phyloP scores from a whole-genome alignment of 73 alveolate species.

The Symbiodinium pilosum region DNA sequence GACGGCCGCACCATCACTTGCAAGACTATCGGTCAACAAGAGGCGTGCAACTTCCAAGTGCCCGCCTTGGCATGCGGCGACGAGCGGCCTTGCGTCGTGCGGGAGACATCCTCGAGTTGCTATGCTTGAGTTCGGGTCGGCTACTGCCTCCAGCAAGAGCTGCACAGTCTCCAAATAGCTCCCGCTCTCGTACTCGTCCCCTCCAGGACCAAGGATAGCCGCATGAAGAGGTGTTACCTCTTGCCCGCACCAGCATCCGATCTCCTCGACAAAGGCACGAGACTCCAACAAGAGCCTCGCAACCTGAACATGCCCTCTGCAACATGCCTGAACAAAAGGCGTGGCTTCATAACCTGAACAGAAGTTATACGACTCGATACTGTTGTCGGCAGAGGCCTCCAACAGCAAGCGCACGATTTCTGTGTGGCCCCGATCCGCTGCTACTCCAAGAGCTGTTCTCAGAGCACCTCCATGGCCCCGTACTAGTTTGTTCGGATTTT shows the following conservation, averaged over 20 bases:
- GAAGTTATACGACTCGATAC: not conserved
- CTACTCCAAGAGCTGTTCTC: not conserved
- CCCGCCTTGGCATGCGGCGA: not conserved
- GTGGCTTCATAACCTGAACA: not conserved
- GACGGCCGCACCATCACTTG: not conserved
- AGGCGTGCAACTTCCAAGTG: not conserved
- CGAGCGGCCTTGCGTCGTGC: constrained; percentile 1
- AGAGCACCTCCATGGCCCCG: not conserved
- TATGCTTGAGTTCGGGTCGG: not conserved
- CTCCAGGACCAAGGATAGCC: not conserved
- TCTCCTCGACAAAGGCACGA: not conserved
- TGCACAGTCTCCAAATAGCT: no score
- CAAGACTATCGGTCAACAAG: not conserved
- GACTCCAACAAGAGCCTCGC: not conserved
- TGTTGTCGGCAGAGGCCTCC: not conserved
- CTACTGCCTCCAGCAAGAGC: not conserved
- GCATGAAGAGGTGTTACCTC: not conserved
- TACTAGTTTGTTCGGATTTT: not conserved
- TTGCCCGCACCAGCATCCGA: not conserved
- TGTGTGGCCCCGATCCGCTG: not conserved
- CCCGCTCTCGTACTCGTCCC: not conserved
- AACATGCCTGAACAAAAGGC: not conserved
- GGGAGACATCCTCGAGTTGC: not conserved
- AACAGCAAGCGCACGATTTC: not conserved
- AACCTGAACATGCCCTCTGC: not conserved